phyloP scores from a whole-genome alignment of 257 asterid species.

The Solanum stenotomum region DNA sequence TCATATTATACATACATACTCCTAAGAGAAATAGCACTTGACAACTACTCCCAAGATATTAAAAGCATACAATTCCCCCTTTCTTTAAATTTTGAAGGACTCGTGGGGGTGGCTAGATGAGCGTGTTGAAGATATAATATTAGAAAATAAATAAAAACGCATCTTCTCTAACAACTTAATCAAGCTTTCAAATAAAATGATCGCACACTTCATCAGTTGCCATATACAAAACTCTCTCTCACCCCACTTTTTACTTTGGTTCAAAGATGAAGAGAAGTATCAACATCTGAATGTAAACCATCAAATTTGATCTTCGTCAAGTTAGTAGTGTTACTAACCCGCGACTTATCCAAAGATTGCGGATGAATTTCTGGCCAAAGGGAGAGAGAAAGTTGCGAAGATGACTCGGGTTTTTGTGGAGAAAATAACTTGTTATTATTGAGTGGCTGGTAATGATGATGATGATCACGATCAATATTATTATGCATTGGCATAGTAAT shows the following conservation, averaged over 20 bases:
- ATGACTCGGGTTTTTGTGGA: background rate
- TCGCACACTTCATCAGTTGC: background rate
- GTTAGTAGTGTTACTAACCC: background rate
- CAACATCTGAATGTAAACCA: conserved; percentile 15
- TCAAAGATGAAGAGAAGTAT: conserved; percentile 39
- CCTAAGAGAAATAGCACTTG: background rate
- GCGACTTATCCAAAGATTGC: conserved; percentile 1
- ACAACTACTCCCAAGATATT: background rate
- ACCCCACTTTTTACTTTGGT: background rate
- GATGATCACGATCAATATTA: background rate
- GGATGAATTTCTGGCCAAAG: conserved; percentile 5
- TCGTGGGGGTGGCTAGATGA: background rate
- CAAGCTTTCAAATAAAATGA: background rate
- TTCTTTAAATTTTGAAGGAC: background rate
- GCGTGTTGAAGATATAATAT: background rate
- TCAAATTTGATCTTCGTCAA: background rate
- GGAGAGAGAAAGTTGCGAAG: conserved; percentile 15
- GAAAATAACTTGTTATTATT: background rate
- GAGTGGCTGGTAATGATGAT: background rate
- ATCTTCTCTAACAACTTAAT: background rate
- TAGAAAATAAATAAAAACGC: background rate
- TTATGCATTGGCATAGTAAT: background rate
- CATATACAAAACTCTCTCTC: background rate
- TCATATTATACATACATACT: background rate
- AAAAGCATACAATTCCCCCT: background rate